These are phyloP conservation scores for Nicotiana noctiflora DNA, from an alignment of 257 asterid genomes.

Conservation along the genomic window DNA sequence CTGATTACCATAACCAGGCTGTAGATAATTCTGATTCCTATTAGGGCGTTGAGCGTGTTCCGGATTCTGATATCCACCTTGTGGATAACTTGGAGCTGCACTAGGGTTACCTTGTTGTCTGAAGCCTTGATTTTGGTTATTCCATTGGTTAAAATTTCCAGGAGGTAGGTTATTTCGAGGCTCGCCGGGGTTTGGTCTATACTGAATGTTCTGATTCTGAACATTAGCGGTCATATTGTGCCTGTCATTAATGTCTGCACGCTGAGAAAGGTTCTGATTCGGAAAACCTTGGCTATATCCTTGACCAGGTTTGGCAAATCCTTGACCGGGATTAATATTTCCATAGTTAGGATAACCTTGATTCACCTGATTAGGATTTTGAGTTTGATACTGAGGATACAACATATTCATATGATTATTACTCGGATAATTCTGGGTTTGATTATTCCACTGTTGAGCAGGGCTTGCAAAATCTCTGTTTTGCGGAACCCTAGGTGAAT, in stretches of 20 bases:
- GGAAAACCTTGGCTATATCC: neutral
- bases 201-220: conserved; percentile 29
- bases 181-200: conserved; percentile 19
- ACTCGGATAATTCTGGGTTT: conserved; percentile 7
- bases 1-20: conserved; percentile 25
- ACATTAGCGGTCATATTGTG: conserved; percentile 17
- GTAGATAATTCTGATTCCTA: conserved; percentile 28
- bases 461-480: neutral
- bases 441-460: conserved; percentile 25
- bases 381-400: conserved; percentile 29
- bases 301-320: neutral
- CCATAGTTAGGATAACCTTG: conserved; percentile 36
- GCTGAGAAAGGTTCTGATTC: neutral
- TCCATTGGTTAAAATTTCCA: conserved; percentile 31
- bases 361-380: conserved; percentile 22
- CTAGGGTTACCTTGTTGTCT: conserved; percentile 22
- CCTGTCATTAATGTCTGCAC: neutral
- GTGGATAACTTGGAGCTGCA: conserved; percentile 30
- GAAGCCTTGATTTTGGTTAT: conserved; percentile 33
- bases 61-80: conserved; percentile 41
- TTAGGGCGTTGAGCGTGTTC: conserved; percentile 22
- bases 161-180: conserved; percentile 25
- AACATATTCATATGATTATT: conserved; percentile 15
- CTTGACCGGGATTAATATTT: conserved; percentile 19
- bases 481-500: neutral